Conservation (phyloP, 2,329 filamentous ascomycete genomes). For the Periglandula ipomoeae region DNA sequence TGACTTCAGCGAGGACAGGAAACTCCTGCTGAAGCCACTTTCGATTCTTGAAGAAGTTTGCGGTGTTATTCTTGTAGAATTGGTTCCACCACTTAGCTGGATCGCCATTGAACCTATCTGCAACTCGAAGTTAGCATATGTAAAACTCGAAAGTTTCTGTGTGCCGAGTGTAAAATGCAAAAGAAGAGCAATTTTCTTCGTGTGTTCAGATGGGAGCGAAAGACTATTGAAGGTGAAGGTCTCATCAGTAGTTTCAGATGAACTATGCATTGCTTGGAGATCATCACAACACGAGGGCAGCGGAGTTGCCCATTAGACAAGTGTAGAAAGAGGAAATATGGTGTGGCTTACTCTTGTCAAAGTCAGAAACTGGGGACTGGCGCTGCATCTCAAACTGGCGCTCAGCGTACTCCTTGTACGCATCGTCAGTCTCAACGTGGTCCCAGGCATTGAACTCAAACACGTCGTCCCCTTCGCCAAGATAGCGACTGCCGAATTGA, state of each 20-base stretch:
- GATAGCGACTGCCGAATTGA: slow-evolving; percentile 83
- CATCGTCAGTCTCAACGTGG: slow-evolving; percentile 86
- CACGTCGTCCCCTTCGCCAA: slow-evolving; percentile 78
- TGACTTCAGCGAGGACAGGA: slow-evolving; percentile 72
- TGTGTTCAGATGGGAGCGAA: slow-evolving; percentile 64
- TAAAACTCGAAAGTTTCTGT: neutral
- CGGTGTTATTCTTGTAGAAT: slow-evolving; percentile 96
- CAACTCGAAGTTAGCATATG: slow-evolving; percentile 28
- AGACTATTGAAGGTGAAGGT: slow-evolving; percentile 44
- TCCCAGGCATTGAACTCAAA: slow-evolving; percentile 99
- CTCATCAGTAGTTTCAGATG: slow-evolving; percentile 60
- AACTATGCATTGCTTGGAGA: slow-evolving; percentile 55
- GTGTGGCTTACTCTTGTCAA: slow-evolving; percentile 65
- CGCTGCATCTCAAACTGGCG: slow-evolving; percentile 80
- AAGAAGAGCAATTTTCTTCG: slow-evolving; percentile 4
- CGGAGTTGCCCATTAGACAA: neutral
- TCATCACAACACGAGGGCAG: slow-evolving; percentile 43
- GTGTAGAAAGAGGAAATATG: neutral
- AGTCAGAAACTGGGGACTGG: slow-evolving; percentile 78
- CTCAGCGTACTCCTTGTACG: slow-evolving; percentile 79
- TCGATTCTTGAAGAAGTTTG: slow-evolving; percentile 97
- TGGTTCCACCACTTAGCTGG: slow-evolving; percentile 97
- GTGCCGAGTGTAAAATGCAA: neutral
- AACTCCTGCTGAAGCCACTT: slow-evolving; percentile 98
- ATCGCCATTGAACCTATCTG: slow-evolving; percentile 75